phyloP scores from a whole-genome alignment of 768 basidiomycete species.

The Chlorophyllum brunneum region DNA sequence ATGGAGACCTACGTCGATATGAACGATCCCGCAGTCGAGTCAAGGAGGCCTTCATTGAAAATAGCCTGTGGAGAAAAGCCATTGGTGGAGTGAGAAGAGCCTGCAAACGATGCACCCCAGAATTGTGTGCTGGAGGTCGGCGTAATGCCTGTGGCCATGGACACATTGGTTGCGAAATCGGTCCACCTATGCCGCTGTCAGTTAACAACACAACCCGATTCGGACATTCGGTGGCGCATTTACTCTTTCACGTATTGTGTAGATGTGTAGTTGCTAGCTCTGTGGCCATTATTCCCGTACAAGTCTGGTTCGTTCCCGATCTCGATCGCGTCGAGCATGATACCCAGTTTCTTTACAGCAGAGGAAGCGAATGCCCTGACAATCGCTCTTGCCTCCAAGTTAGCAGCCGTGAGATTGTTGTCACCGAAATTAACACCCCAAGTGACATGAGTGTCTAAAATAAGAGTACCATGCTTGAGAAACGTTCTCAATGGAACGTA shows the following conservation, averaged over 20 bases:
- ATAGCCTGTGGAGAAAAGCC: conserved; percentile 63
- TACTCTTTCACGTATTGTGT: conserved; percentile 48
- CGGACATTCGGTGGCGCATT: conserved; percentile 16
- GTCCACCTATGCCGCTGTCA: conserved; percentile 40
- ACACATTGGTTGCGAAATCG: conserved; percentile 45
- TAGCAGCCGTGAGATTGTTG: conserved; percentile 45
- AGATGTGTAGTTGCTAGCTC: conserved; percentile 35
- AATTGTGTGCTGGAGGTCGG: conserved; percentile 38
- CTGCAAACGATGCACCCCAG: conserved; percentile 47
- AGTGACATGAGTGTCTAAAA: conserved; percentile 52
- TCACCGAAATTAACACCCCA: conserved; percentile 69
- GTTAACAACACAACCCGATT: not conserved
- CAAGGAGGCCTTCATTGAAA: conserved; percentile 47
- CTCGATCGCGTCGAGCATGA: conserved; percentile 54
- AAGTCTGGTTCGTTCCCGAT: conserved; percentile 63
- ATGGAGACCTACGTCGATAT: conserved; percentile 47
- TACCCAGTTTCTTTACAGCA: conserved; percentile 33
- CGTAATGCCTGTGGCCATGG: conserved; percentile 34
- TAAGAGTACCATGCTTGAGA: not conserved
- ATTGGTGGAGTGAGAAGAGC: conserved; percentile 38
- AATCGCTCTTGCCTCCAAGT: conserved; percentile 45
- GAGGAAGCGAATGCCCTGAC: conserved; percentile 42
- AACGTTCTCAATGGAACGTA: not conserved
- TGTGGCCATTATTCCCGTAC: conserved; percentile 42
- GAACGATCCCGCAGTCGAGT: conserved; percentile 40